Conservation (phyloP, 345 rosid species). For the Excoecaria agallocha region DNA sequence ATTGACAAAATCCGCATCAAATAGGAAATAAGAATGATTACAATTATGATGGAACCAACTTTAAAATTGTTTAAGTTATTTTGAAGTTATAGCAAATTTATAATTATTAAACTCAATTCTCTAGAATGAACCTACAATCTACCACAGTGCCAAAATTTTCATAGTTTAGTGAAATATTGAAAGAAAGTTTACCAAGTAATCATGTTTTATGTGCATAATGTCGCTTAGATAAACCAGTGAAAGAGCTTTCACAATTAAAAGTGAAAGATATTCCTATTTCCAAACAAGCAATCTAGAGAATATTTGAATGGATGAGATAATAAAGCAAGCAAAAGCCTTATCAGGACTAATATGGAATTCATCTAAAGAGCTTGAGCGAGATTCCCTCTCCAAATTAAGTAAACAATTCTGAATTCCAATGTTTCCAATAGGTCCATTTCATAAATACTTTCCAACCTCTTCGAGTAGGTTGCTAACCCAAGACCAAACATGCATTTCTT, state of each 20-base stretch:
- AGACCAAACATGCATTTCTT: slow-evolving; percentile 35
- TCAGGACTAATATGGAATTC: slow-evolving; percentile 36
- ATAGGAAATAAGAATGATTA: too few species aligned
- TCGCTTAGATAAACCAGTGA: slow-evolving; percentile 26
- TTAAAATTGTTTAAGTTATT: too few species aligned
- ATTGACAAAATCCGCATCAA: too few species aligned
- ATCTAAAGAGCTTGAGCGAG: slow-evolving; percentile 28
- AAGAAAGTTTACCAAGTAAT: too few species aligned
- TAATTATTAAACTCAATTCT: too few species aligned
- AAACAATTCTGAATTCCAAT: slow-evolving; percentile 17
- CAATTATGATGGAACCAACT: too few species aligned
- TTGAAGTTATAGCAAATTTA: too few species aligned
- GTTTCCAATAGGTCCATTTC: slow-evolving; percentile 42
- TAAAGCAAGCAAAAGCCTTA: slow-evolving; percentile 11
- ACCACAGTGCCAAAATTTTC: too few species aligned
- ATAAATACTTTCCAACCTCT: slow-evolving; percentile 23
- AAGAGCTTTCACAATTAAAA: slow-evolving; percentile 41
- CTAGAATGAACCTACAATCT: too few species aligned
- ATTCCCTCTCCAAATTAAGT: background rate
- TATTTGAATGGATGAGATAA: too few species aligned
- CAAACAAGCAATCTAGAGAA: slow-evolving; percentile 22
- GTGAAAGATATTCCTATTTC: slow-evolving; percentile 45
- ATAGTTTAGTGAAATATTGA: too few species aligned
- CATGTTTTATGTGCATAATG: too few species aligned
- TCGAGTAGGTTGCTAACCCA: slow-evolving; percentile 30